Evolutionary conservation across 1,139 yeast species (phyloP), one percentile per base, ranked within the genome.

Genomic region (Pichia sp.): DNA sequence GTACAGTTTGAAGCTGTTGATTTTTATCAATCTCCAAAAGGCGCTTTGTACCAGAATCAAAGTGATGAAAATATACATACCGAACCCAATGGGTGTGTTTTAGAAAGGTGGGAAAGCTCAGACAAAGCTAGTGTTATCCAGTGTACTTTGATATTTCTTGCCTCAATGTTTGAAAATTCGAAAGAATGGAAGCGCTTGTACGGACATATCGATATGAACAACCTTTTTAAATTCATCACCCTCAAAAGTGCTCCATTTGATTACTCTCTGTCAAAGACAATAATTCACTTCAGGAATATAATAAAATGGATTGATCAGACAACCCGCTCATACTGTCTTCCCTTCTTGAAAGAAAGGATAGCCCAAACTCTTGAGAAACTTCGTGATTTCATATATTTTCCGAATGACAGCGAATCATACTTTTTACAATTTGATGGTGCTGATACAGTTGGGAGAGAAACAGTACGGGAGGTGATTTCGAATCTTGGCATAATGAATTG

Each of bases 221-320:
- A 71, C 26, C 76, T 86, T 74, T 58, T 81, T 13, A 66, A 63
- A 4, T 70, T 75, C 40, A 59, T 79, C 36, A 69, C 72, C 1
- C 57, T 82, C 51, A 68, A 73, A 5, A 75, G 79, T 53, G 77
- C 80, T 1, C 85, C 93, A 0, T 83, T 73, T 64, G 90, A 85
- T 60, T 82, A 76, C 58, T 73, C 77, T 3, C 69, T 74, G 43
- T 80, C 88, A 2, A 78, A 76, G 56, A 80, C 84, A 1, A 68
- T 80, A 55, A 71, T 75, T 36, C 78, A 82, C 23, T 67, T 80
- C 36, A 71, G 80, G 48, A 83, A 81, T 26, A 76, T 82, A 2
- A 69, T 85, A 48, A 73, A 72, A 57, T 74, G 74, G 48, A 75
- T 83, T 58, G 87, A 83, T 59, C 83, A 79, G 49, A 79, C 79